A percentile compares a stretch with the other conserved stretches of the same genome.
phyloP scores from a whole-genome alignment of 2,329 filamentous ascomycete species.

The Amauroascus verrucosus region DNA sequence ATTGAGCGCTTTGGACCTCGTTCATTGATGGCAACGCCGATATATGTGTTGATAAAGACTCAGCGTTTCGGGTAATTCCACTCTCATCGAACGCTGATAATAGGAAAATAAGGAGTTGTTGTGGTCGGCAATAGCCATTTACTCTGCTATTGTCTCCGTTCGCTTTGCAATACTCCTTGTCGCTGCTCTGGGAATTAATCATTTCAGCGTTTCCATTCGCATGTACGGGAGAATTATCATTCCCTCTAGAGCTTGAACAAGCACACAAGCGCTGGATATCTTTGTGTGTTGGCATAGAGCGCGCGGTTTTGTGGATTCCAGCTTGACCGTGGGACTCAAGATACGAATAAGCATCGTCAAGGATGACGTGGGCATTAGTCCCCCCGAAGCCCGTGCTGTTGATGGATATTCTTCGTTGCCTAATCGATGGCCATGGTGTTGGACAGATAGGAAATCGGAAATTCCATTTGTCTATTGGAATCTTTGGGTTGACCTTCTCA shows the following conservation, averaged over 20 bases:
- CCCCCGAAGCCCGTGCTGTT: slow-evolving; percentile 28
- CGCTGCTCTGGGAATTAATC: neutral
- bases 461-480: slow-evolving; percentile 3
- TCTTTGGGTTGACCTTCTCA: slow-evolving; percentile 15
- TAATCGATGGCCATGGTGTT: neutral
- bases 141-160: neutral
- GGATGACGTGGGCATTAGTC: slow-evolving; percentile 22
- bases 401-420: slow-evolving; percentile 19
- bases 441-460: slow-evolving; percentile 2
- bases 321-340: slow-evolving; percentile 5
- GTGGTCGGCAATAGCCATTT: neutral
- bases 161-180: neutral
- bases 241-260: neutral
- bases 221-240: neutral
- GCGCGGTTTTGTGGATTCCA: slow-evolving; percentile 11
- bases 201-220: neutral
- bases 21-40: neutral
- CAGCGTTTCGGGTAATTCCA: slow-evolving; percentile 31
- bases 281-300: neutral
- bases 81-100: slow-evolving; percentile 15
- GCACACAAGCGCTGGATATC: neutral
- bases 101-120: slow-evolving; percentile 8
- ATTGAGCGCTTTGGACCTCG: neutral
- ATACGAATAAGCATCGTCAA: slow-evolving; percentile 17
- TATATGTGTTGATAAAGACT: slow-evolving; percentile 4